These are phyloP conservation scores for Conticribra weissflogii DNA, from an alignment of 108 stramenopile genomes.

Conservation along the genomic window DNA sequence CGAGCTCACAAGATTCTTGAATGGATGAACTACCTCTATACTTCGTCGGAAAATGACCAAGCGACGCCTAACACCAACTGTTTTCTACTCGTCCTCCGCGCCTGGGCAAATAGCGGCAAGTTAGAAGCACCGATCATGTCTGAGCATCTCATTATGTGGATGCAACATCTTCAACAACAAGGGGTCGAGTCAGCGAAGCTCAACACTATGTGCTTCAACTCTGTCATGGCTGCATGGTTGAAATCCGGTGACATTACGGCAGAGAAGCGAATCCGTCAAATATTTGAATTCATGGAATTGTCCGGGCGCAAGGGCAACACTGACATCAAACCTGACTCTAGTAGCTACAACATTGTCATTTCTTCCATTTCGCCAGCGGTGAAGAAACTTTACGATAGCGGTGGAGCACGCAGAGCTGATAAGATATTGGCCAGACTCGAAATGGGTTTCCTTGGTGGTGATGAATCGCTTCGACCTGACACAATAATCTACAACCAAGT, in stretches of 20 bases:
- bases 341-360: slow-evolving; percentile 49
- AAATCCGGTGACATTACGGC: slow-evolving; percentile 39
- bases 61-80: slow-evolving; percentile 62
- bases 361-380: slow-evolving; percentile 46
- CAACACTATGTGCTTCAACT: slow-evolving; percentile 61
- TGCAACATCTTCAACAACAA: slow-evolving; percentile 55
- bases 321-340: slow-evolving; percentile 37
- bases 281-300: slow-evolving; percentile 64
- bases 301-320: slow-evolving; percentile 21
- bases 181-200: slow-evolving; percentile 51
- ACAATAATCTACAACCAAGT: slow-evolving; percentile 79
- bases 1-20: slow-evolving; percentile 55
- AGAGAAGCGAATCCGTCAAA: slow-evolving; percentile 50
- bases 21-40: slow-evolving; percentile 67
- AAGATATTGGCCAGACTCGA: slow-evolving; percentile 55
- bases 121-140: slow-evolving; percentile 61
- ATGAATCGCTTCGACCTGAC: slow-evolving; percentile 47
- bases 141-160: slow-evolving; percentile 65
- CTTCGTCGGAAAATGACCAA: slow-evolving; percentile 47
- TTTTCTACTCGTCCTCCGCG: slow-evolving; percentile 68
- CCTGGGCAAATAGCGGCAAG: slow-evolving; percentile 57
- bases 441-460: slow-evolving; percentile 39
- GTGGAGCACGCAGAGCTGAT: slow-evolving; percentile 66
- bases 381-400: slow-evolving; percentile 24
- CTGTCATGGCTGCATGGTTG: slow-evolving; percentile 65